phyloP scores from a whole-genome alignment of 768 basidiomycete species.

The Kwoniella sp. region DNA sequence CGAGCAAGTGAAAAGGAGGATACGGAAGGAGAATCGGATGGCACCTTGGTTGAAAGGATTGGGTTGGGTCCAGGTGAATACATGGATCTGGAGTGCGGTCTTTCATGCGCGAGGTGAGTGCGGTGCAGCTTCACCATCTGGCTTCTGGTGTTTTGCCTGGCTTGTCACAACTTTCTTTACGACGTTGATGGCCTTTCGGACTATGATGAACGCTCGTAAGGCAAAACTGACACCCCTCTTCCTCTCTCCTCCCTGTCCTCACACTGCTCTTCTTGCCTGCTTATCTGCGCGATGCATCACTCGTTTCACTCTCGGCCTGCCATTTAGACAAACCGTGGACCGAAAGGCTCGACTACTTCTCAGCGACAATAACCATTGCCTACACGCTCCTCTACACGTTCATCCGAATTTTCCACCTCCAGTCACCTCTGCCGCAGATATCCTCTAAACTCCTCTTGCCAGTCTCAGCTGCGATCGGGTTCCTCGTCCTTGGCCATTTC shows the following conservation, averaged over 20 bases:
- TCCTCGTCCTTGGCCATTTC: slow-evolving; percentile 70
- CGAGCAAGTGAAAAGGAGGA: slow-evolving; percentile 39
- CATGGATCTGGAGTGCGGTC: slow-evolving; percentile 88
- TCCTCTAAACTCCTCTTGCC: slow-evolving; percentile 29
- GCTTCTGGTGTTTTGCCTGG: no score
- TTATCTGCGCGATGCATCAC: no score
- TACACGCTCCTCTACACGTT: slow-evolving; percentile 77
- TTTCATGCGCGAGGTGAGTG: slow-evolving; percentile 90
- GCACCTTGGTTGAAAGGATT: slow-evolving; percentile 43
- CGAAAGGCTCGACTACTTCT: slow-evolving; percentile 93
- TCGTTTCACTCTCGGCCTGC: not conserved
- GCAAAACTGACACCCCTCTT: no score
- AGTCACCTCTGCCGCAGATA: slow-evolving; percentile 56
- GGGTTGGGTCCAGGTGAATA: slow-evolving; percentile 75
- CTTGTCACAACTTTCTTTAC: no score
- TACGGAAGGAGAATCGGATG: slow-evolving; percentile 44
- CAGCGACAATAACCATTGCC: slow-evolving; percentile 81
- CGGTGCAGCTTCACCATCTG: no score
- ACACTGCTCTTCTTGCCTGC: not conserved
- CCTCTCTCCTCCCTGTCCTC: not conserved
- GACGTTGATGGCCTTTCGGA: no score
- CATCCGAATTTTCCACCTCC: slow-evolving; percentile 76
- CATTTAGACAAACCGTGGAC: slow-evolving; percentile 72
- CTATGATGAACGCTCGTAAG: no score
- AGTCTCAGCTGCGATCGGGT: slow-evolving; percentile 57